Percentiles rank a stretch among this genome's conserved stretches.
These are phyloP conservation scores for Pinus taeda DNA, from an alignment of 75 land plant species.

Conservation along the genomic window DNA sequence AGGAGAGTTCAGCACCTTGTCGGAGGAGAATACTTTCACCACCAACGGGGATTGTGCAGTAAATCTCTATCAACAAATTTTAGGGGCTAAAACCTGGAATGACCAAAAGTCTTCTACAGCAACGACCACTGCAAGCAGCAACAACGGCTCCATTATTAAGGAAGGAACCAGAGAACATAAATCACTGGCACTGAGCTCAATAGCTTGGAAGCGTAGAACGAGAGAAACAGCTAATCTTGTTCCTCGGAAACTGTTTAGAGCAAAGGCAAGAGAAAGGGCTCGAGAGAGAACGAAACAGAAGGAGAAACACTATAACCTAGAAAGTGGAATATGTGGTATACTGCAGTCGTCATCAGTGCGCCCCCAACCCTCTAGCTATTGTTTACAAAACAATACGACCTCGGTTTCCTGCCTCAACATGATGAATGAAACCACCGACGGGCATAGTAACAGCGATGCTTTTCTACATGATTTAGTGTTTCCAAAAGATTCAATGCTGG, in stretches of 20 bases:
- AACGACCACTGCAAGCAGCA: not conserved
- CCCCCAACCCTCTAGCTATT: not conserved
- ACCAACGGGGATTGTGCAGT: too few relatives aligned
- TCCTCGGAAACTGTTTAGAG: constrained; percentile 7
- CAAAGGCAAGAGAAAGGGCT: constrained; percentile 11
- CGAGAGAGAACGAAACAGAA: constrained; percentile 1
- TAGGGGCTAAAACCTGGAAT: too few relatives aligned
- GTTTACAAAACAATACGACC: not conserved
- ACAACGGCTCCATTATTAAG: not conserved
- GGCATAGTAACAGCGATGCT: too few relatives aligned
- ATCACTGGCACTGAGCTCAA: not conserved
- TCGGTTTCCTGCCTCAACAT: not conserved
- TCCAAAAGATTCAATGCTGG: not conserved
- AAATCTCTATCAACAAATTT: too few relatives aligned
- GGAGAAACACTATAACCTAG: not conserved
- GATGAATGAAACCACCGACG: not conserved
- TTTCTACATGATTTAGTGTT: not conserved
- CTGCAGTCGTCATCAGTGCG: not conserved
- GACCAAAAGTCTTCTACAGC: not conserved
- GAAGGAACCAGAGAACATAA: not conserved
- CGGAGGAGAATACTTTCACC: too few relatives aligned
- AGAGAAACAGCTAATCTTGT: constrained; percentile 9
- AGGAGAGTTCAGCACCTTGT: too few relatives aligned
- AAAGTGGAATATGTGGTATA: not conserved
- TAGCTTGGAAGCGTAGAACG: not conserved